Conservation (phyloP, 768 basidiomycete genomes). For the Tricholomella constricta region DNA sequence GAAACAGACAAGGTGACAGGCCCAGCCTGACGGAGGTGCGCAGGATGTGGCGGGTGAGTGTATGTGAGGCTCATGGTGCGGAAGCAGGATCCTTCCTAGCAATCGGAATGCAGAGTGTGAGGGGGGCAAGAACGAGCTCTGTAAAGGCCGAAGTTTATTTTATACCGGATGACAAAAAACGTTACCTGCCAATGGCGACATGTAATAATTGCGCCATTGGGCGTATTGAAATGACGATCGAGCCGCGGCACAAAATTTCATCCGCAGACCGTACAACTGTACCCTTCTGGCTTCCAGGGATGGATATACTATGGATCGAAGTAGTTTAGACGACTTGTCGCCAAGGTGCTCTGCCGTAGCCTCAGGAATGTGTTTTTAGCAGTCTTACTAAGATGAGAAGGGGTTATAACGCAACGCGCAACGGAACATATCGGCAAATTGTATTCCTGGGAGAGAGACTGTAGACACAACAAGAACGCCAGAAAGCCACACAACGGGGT, state of each 20-base stretch:
- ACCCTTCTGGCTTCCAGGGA: neutral
- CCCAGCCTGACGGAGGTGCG: constrained; percentile 5
- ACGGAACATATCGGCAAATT: neutral
- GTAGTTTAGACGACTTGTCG: neutral
- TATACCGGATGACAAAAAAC: neutral
- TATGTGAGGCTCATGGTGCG: constrained; percentile 28
- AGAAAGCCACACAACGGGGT: no score
- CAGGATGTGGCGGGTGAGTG: constrained; percentile 35
- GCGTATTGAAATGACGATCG: constrained; percentile 17
- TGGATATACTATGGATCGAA: neutral
- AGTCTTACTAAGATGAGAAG: neutral
- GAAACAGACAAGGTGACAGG: neutral
- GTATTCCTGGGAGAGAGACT: neutral
- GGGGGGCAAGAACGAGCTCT: neutral
- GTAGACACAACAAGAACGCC: no score
- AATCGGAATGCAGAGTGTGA: neutral
- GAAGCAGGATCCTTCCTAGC: neutral
- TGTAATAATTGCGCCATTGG: constrained; percentile 22
- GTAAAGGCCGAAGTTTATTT: neutral
- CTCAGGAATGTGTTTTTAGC: neutral
- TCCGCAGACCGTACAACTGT: neutral
- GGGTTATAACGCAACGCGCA: neutral
- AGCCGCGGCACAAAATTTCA: neutral
- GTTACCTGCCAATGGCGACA: constrained; percentile 2
- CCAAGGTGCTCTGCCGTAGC: neutral